Base-by-base conservation (phyloP, 2,329 filamentous ascomycete species). In the Fusarium bulbicola region DNA sequence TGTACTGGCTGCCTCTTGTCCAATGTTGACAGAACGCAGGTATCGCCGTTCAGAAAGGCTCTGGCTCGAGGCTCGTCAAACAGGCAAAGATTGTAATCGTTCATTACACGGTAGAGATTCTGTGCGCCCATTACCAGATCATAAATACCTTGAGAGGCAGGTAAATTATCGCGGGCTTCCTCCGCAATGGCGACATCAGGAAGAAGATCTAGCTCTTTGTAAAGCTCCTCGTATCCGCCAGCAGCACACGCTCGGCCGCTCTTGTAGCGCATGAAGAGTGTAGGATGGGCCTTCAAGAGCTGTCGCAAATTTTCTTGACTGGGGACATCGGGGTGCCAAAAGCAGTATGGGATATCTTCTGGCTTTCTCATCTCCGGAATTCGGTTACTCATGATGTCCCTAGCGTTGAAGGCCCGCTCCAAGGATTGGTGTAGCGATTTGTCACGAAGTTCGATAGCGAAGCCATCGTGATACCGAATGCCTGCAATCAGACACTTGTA, bases 161-260 rank as follows among this genome's bases (percentile, higher is more conserved):
- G 26, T 28, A 73, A 63, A 21, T 49, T 77, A 21, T 84, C 81
- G 11, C 80, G 75, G 13, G 83, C 82, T 66, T 85, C 83, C 59
- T 84, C 84, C 1, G 83, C 82, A 34, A 85, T 80, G 39, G 78
- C 76, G 11, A 80, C 76, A 37, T 85, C 83, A 3, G 84, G 82
- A 3, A 84, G 74, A 13, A 83, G 61, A 53, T 81, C 69, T 6
- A 84, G 78, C 59, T 84, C 81, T 2, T 68, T 37, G 61, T 82
- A 84, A 4, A 85, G 75, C 13, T 75, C 67, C 11, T 56, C 61
- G 47, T 84, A 84, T 4, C 82, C 81, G 4, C 79, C 84, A 2
- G 79, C 81, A 12, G 83, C 84, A 68, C 83, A 85, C 0, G 83
- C 81, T 7, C 83, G 78, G 11, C 79, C 82, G 21, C 83, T 79